phyloP scores from a whole-genome alignment of 148 eudicot species.

The Chenopodium formosanum region DNA sequence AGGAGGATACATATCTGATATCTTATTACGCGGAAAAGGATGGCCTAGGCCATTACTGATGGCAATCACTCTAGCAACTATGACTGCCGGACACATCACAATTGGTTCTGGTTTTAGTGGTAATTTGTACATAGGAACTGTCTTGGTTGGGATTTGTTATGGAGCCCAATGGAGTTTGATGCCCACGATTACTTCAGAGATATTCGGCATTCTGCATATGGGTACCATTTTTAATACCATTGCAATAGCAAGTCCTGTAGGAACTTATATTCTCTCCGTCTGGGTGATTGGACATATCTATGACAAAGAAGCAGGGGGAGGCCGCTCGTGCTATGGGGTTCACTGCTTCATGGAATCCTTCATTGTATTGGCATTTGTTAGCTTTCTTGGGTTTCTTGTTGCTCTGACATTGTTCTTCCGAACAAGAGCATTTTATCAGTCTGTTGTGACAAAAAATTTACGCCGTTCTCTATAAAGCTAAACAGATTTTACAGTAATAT shows the following conservation, averaged over 20 bases:
- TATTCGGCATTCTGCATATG: slow-evolving; percentile 77
- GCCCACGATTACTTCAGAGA: slow-evolving; percentile 83
- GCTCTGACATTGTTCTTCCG: slow-evolving; percentile 55
- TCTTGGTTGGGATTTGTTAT: slow-evolving; percentile 80
- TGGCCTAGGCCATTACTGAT: slow-evolving; percentile 70
- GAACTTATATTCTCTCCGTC: slow-evolving; percentile 74
- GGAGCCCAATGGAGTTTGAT: slow-evolving; percentile 89
- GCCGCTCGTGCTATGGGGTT: slow-evolving; percentile 56
- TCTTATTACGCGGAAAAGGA: slow-evolving; percentile 52
- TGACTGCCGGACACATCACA: slow-evolving; percentile 65
- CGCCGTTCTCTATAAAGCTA: slow-evolving; percentile 23
- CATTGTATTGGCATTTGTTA: slow-evolving; percentile 55
- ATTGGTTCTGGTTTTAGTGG: slow-evolving; percentile 79
- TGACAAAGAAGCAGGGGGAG: slow-evolving; percentile 58
- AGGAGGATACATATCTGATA: slow-evolving; percentile 78
- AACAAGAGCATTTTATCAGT: slow-evolving; percentile 58
- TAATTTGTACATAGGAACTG: slow-evolving; percentile 72
- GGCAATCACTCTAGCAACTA: slow-evolving; percentile 58
- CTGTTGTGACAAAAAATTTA: slow-evolving; percentile 43
- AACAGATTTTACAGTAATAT: not conserved
- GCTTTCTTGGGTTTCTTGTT: slow-evolving; percentile 54
- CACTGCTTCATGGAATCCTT: slow-evolving; percentile 80
- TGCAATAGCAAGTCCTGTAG: slow-evolving; percentile 74
- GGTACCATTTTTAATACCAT: slow-evolving; percentile 91
- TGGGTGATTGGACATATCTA: slow-evolving; percentile 74